Evolutionary conservation across 768 basidiomycete species (phyloP).

Genomic region (Suillus plorans): DNA sequence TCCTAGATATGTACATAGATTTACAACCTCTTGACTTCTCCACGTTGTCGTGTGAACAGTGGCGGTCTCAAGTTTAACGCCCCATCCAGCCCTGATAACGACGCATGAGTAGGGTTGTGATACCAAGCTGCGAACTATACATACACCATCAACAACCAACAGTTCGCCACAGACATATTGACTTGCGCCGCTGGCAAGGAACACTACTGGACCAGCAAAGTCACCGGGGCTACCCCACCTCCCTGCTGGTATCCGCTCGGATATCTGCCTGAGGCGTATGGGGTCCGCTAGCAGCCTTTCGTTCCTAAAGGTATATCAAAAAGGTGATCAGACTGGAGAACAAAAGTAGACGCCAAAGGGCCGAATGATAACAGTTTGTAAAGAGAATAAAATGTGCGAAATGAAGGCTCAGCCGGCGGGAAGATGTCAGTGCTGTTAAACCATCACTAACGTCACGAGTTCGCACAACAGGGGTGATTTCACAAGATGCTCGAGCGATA

Average conservation of each 20-base stretch:
- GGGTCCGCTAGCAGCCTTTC: constrained; percentile 62
- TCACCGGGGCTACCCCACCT: constrained; percentile 67
- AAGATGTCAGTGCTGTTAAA: not conserved
- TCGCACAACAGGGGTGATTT: constrained; percentile 4
- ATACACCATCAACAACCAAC: constrained; percentile 66
- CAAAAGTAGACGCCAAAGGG: constrained; percentile 10
- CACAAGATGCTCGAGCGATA: constrained; percentile 8
- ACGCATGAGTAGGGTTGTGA: constrained; percentile 8
- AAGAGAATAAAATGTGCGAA: constrained; percentile 5
- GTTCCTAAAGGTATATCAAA: constrained; percentile 46
- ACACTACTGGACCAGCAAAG: constrained; percentile 67
- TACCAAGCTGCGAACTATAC: constrained; percentile 24
- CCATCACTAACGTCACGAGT: constrained; percentile 7
- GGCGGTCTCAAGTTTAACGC: constrained; percentile 28
- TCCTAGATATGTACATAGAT: not conserved
- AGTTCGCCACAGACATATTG: constrained; percentile 71
- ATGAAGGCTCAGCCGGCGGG: not conserved
- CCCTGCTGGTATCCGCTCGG: constrained; percentile 67
- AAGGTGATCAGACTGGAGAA: constrained; percentile 13
- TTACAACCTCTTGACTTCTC: not conserved
- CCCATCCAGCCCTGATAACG: constrained; percentile 61
- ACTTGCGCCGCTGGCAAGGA: constrained; percentile 61
- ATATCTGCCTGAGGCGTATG: constrained; percentile 60
- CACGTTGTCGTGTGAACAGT: not conserved
- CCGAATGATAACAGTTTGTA: constrained; percentile 7